Evolutionary conservation across 2,329 filamentous ascomycete genomes (phyloP), one percentile per base, ranked within the genome.

Genomic region (Claviceps sp.): DNA sequence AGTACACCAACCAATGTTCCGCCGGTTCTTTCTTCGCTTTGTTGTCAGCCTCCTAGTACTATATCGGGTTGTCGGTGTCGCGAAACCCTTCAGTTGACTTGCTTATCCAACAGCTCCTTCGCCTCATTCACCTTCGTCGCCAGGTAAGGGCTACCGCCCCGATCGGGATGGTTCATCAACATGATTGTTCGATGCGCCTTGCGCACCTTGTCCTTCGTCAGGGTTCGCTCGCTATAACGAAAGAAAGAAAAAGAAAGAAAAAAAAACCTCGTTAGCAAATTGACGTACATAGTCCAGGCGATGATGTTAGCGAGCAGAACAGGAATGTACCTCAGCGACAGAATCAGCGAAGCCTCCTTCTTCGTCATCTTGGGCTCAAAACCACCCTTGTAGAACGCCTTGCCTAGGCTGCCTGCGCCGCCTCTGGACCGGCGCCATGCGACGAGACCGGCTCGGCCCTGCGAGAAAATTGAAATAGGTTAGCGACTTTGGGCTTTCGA

Each of bases 111-210:
- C 56, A 97, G 80, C 67, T 97, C 91, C 70, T 98, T 98, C 40
- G 93, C 93, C 69, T 98, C 93, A 71, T 98, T 98, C 66, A 98
- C 86, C 70, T 98, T 98, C 50, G 90, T 96, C 14, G 93, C 93
- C 45, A 98, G 73, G 66, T 97, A 98, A 7, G 93, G 93, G 65
- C 89, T 96, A 40, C 93, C 93, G 58, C 93, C 93, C 64, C 93
- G 86, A 76, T 98, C 93, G 57, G 93, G 93, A 69, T 98, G 93
- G 76, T 98, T 98, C 58, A 95, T 76, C 52, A 98, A 81, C 91
- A 98, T 98, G 59, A 97, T 81, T 51, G 84, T 88, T 57, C 93
- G 85, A 71, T 98, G 93, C 60, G 90, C 88, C 73, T 96, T 96
- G 66, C 93, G 88, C 61, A 98, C 76, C 66, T 95, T 93, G 46